Conservation (phyloP, 192 early-diverging fungal species). For the Gryganskiella cystojenkinii region DNA sequence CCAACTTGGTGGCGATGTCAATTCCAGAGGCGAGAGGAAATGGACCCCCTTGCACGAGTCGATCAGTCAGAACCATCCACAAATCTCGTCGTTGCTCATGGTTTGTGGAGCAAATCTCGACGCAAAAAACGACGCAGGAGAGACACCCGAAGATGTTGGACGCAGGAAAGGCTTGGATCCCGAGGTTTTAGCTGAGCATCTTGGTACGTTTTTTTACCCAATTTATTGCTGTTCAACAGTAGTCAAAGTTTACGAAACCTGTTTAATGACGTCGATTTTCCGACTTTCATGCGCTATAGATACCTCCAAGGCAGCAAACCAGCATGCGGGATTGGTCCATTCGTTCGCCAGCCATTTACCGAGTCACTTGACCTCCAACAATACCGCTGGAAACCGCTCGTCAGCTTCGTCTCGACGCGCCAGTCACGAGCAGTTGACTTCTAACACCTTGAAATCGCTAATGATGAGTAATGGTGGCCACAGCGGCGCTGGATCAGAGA, state of each 20-base stretch:
- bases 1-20: conserved; percentile 69
- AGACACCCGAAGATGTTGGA: conserved; percentile 45
- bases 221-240: background rate
- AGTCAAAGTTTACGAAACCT: background rate
- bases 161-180: conserved; percentile 20
- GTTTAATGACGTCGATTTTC: background rate
- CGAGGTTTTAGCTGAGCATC: conserved; percentile 25
- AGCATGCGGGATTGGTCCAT: conserved; percentile 22
- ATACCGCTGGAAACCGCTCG: conserved; percentile 11
- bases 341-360: conserved; percentile 19
- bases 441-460: conserved; percentile 36
- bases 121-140: conserved; percentile 26
- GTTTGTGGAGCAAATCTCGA: conserved; percentile 38
- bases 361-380: conserved; percentile 10
- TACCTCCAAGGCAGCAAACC: conserved; percentile 27
- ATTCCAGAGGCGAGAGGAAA: conserved; percentile 61
- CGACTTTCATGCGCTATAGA: conserved; percentile 4
- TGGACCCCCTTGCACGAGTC: conserved; percentile 57
- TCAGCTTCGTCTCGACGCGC: conserved; percentile 32
- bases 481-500: background rate
- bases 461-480: conserved; percentile 1
- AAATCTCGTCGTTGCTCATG: conserved; percentile 39
- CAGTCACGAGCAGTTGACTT: conserved; percentile 33
- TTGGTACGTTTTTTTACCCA: conserved; percentile 9
- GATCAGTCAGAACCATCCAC: conserved; percentile 45